Conservation (phyloP, 2,329 filamentous ascomycete genomes). For the Teratosphaeria destructans region DNA sequence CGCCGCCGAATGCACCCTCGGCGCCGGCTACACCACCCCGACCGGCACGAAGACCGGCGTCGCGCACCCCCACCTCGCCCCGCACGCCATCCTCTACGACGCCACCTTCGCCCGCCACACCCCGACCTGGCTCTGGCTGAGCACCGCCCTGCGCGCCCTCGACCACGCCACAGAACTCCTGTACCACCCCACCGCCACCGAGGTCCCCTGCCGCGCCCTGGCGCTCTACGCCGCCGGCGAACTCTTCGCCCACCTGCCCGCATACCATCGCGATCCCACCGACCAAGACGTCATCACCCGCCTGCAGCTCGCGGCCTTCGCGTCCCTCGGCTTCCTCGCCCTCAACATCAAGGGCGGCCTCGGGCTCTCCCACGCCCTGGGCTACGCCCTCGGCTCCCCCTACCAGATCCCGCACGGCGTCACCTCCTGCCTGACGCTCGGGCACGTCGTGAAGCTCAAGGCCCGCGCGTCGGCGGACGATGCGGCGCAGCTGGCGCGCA, state of each 20-base stretch:
- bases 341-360: slow-evolving; percentile 41
- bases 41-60: slow-evolving; percentile 43
- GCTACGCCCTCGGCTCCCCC: slow-evolving; percentile 44
- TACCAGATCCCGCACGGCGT: slow-evolving; percentile 48
- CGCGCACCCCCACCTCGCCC: slow-evolving; percentile 31
- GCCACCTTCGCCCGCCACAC: slow-evolving; percentile 41
- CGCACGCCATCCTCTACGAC: slow-evolving; percentile 45
- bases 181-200: slow-evolving; percentile 42
- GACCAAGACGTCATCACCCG: slow-evolving; percentile 41
- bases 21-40: slow-evolving; percentile 41
- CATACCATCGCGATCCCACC: slow-evolving; percentile 36
- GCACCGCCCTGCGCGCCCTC: slow-evolving; percentile 43
- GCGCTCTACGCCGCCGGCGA: slow-evolving; percentile 34
- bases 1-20: slow-evolving; percentile 46
- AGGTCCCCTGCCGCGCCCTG: slow-evolving; percentile 41
- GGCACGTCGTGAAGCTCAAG: slow-evolving; percentile 45
- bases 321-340: slow-evolving; percentile 40
- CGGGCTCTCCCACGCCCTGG: slow-evolving; percentile 33
- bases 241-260: slow-evolving; percentile 39
- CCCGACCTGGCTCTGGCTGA: slow-evolving; percentile 39
- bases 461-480: slow-evolving; percentile 32
- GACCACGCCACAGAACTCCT: slow-evolving; percentile 47
- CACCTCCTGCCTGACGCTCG: slow-evolving; percentile 45
- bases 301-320: slow-evolving; percentile 44
- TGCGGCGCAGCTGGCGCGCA: slow-evolving; percentile 36